Percentiles rank a stretch among this genome's conserved stretches.
phyloP scores from a whole-genome alignment of 805 yeast species.

The Komagataella ulmi region DNA sequence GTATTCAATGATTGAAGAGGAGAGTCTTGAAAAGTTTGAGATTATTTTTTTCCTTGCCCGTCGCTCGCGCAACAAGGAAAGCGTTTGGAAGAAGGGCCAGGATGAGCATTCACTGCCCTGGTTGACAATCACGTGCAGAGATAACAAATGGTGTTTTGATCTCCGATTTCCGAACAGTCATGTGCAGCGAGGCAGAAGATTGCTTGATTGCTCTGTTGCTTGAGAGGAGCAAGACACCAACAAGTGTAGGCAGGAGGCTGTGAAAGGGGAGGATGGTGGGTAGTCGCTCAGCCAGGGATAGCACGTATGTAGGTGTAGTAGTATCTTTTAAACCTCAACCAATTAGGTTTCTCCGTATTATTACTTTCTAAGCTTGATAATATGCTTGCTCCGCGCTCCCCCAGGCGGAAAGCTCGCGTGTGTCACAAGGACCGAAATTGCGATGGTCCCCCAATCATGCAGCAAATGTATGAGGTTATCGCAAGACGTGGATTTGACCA shows the following conservation, averaged over 20 bases:
- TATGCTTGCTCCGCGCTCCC: not conserved
- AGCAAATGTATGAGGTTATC: not conserved
- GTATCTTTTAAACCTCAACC: not conserved
- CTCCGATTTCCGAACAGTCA: not conserved
- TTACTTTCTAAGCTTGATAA: not conserved
- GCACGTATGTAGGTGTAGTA: not conserved
- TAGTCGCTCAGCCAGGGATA: not conserved
- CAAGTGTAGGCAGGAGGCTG: not conserved
- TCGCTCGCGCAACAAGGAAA: not conserved
- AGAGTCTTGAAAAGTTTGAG: not conserved
- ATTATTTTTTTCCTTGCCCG: not conserved
- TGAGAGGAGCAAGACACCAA: not conserved
- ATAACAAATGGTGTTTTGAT: not conserved
- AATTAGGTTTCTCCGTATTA: not conserved
- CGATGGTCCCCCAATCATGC: not conserved
- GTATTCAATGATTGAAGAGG: slow-evolving; percentile 1
- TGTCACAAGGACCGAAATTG: not conserved
- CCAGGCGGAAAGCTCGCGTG: not conserved
- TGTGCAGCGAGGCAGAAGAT: not conserved
- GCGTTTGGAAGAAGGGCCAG: not conserved
- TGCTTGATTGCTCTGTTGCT: not conserved
- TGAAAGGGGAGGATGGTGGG: not conserved
- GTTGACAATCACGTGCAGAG: too few relatives aligned
- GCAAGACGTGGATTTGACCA: not conserved
- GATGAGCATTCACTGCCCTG: too few relatives aligned